phyloP scores from a whole-genome alignment of 163 green algal species.

The Trebouxia gelatinosa region DNA sequence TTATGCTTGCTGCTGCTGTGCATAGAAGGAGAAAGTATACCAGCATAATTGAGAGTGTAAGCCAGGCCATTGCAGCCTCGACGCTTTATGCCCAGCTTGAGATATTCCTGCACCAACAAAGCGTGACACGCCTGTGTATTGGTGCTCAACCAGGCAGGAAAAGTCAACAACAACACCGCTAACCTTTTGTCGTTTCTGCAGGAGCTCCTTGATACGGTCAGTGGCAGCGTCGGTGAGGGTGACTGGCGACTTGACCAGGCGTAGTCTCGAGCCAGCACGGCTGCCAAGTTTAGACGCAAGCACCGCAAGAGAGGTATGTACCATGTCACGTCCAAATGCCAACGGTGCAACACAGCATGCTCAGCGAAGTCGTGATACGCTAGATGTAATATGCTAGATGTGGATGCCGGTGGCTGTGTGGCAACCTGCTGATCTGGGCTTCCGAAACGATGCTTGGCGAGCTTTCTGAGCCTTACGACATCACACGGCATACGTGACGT shows the following conservation, averaged over 20 bases:
- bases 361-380: too few species aligned
- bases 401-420: too few species aligned
- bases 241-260: conserved; percentile 72
- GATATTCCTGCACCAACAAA: conserved; percentile 74
- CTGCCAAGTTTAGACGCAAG: conserved; percentile 19
- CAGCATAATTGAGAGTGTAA: conserved; percentile 98
- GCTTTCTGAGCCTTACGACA: too few species aligned
- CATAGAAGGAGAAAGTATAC: not conserved
- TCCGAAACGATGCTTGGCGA: too few species aligned
- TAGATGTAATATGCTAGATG: too few species aligned
- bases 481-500: too few species aligned
- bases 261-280: not conserved
- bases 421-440: too few species aligned
- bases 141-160: not conserved
- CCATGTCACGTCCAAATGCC: conserved; percentile 29
- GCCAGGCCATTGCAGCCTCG: conserved; percentile 95
- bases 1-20: not conserved
- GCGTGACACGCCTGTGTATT: not conserved
- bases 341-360: too few species aligned
- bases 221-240: conserved; percentile 89
- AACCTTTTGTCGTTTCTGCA: conserved; percentile 83
- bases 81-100: conserved; percentile 92
- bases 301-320: conserved; percentile 26
- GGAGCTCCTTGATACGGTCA: conserved; percentile 77
- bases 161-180: not conserved